Base-by-base conservation (phyloP, 2,329 filamentous ascomycete genomes). In the Madurella fahalii region DNA sequence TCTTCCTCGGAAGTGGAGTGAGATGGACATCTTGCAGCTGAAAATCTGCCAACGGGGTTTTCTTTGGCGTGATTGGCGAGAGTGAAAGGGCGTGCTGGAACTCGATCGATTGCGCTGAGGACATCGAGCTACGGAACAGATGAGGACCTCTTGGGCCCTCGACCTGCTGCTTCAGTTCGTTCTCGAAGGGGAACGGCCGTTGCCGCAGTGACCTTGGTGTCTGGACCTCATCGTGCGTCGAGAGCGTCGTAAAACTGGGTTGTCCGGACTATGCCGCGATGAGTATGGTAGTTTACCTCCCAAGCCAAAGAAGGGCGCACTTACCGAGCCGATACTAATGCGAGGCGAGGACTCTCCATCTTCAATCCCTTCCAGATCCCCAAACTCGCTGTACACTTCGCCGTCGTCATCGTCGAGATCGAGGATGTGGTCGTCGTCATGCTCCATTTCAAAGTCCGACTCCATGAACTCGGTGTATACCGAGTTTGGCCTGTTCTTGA, bases 81-180 rank as follows among this genome's bases (percentile, higher is more conserved):
- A 93, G 78, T 20, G 86, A 83, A 50, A 93, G 74, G 58, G 77
- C 72, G 56, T 77, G 71, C 63, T 80, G 72, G 57, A 78, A 76
- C 61, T 81, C 76, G 54, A 72, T 64, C 55, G 71, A 74, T 54
- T 64, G 75, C 66, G 84, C 80, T 32, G 81, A 78, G 50, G 77
- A 70, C 54, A 82, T 78, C 17, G 87, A 90, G 56, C 80, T 80
- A 61, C 89, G 84, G 71, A 96, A 96, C 15, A 96, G 79, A 72
- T 96, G 92, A 9, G 92, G 92, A 1, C 92, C 92, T 61, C 81
- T 81, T 2, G 92, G 92, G 0, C 92, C 92, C 67, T 90, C 81
- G 7, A 93, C 84, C 18, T 58, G 58, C 44, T 85, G 78, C 69
- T 87, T 87, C 40, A 79, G 69, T 56, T 81, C 78, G 57, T 80